Conservation (phyloP, 352 stramenopile species). For the Globisporangium uncinulatum region DNA sequence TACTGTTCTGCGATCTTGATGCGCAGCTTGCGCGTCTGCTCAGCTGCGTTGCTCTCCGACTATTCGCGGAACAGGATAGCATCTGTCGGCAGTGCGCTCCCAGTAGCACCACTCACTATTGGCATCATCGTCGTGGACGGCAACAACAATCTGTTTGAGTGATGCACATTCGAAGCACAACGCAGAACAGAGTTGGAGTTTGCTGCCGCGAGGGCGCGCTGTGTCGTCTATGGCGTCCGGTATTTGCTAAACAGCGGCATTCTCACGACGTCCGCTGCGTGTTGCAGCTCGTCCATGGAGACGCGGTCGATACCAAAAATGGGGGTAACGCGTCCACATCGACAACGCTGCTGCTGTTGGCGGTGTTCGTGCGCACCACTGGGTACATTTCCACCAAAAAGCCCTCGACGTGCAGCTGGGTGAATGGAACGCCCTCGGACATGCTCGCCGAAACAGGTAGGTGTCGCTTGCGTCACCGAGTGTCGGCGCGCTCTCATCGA, state of each 20-base stretch:
- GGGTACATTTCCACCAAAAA: conserved; percentile 67
- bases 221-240: conserved; percentile 3
- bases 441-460: conserved; percentile 20
- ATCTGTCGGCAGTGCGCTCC: conserved; percentile 27
- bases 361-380: conserved; percentile 22
- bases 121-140: not conserved
- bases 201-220: not conserved
- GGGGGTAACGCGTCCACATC: not conserved
- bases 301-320: conserved; percentile 45
- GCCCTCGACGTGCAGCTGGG: conserved; percentile 58
- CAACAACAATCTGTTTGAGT: too few relatives aligned
- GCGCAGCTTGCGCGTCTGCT: conserved; percentile 28
- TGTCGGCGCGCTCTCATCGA: conserved; percentile 7
- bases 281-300: conserved; percentile 51
- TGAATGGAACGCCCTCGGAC: conserved; percentile 57
- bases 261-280: conserved; percentile 46
- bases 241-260: conserved; percentile 45
- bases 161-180: not conserved
- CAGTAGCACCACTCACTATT: conserved; percentile 17
- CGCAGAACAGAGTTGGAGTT: not conserved
- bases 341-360: conserved; percentile 14
- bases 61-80: conserved; percentile 35
- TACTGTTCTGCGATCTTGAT: conserved; percentile 36
- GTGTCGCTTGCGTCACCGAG: conserved; percentile 7
- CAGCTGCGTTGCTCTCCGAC: conserved; percentile 23